Conservation (phyloP, 1,284 basidiomycete species). For the Wolfiporia cocos region DNA sequence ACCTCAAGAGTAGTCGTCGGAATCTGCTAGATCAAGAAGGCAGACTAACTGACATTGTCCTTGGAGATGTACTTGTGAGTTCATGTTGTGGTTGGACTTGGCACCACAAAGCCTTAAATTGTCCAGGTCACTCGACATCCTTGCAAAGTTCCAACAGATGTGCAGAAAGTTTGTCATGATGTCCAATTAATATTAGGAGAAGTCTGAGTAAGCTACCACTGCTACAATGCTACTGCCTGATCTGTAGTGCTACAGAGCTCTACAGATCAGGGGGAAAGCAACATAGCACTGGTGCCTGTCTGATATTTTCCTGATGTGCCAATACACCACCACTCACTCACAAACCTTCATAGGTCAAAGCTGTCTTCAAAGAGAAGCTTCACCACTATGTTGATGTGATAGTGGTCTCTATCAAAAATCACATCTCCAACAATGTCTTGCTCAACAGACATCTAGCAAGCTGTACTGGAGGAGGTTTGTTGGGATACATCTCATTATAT, state of each 20-base stretch:
- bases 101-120: no score
- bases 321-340: background rate
- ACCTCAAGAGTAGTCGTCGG: conserved; percentile 26
- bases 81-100: no score
- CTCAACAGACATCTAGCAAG: conserved; percentile 31
- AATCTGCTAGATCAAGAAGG: conserved; percentile 23
- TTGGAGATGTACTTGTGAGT: conserved; percentile 33
- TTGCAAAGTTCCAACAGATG: conserved; percentile 40
- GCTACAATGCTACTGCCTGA: no score
- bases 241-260: no score
- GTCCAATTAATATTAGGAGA: background rate
- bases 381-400: conserved; percentile 34
- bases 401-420: conserved; percentile 33
- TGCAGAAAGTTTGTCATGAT: conserved; percentile 30
- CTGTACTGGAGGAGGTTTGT: conserved; percentile 34
- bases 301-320: background rate
- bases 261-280: no score
- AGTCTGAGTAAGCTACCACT: no score
- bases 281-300: no score
- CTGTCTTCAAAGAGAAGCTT: conserved; percentile 29
- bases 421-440: conserved; percentile 12
- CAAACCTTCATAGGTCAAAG: conserved; percentile 27
- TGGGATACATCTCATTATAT: no score
- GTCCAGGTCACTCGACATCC: conserved; percentile 38
- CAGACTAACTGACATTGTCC: conserved; percentile 24